Evolutionary conservation across 2,329 filamentous ascomycete genomes (phyloP).

Genomic region (Pseudogymnoascus sp.): DNA sequence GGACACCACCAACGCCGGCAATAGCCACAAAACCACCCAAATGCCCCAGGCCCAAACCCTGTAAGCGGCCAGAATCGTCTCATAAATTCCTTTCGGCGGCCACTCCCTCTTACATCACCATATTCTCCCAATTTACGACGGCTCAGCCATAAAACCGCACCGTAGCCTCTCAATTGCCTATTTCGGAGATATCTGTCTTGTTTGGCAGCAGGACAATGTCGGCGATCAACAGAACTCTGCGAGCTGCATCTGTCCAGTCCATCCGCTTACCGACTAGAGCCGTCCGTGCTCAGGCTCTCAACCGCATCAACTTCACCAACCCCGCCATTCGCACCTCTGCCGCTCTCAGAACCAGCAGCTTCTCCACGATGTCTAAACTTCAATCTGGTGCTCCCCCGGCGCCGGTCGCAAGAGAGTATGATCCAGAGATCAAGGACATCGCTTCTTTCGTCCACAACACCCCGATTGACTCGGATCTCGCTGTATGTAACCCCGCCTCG

Average conservation of each 20-base stretch:
- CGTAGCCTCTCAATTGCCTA: not conserved
- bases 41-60: not conserved
- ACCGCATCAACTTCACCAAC: not conserved
- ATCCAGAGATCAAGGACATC: conserved; percentile 92
- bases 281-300: conserved; percentile 1
- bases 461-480: conserved; percentile 82
- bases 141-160: not conserved
- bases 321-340: not conserved
- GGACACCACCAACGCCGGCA: not conserved
- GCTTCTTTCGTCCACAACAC: conserved; percentile 91
- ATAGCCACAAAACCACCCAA: not conserved
- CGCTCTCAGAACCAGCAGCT: conserved; percentile 14
- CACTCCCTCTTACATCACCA: conserved; percentile 5
- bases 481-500: conserved; percentile 51
- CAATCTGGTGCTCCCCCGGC: conserved; percentile 41
- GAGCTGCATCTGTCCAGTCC: conserved; percentile 4
- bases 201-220: conserved; percentile 10
- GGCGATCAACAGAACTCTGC: conserved; percentile 10
- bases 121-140: not conserved
- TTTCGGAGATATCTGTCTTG: conserved; percentile 2
- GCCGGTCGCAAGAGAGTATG: conserved; percentile 57
- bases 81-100: conserved; percentile 2
- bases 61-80: conserved; percentile 8
- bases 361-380: conserved; percentile 31
- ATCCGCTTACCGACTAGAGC: conserved; percentile 1